Conservation (phyloP, 345 rosid genomes). For the Brassica nigra region DNA sequence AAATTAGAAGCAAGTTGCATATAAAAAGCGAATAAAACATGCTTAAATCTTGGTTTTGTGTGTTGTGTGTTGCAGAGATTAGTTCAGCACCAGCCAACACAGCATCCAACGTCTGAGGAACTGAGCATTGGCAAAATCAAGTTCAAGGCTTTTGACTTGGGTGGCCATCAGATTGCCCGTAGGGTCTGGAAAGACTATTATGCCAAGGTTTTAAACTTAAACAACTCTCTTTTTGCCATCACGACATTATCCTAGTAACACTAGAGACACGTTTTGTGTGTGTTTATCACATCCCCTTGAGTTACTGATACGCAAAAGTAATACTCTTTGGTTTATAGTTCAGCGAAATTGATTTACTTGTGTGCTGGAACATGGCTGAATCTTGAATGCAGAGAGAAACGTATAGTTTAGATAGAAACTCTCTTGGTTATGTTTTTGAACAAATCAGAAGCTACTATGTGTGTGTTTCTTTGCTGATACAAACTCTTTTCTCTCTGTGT, state of each 20-base stretch:
- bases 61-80: slow-evolving; percentile 55
- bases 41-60: not conserved
- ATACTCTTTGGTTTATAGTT: not conserved
- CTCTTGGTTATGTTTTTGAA: not conserved
- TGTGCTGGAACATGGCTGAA: not conserved
- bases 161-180: slow-evolving; percentile 88
- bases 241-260: not conserved
- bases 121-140: slow-evolving; percentile 79
- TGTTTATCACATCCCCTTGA: not conserved
- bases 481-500: not conserved
- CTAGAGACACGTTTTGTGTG: not conserved
- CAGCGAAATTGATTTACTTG: not conserved
- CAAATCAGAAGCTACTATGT: not conserved
- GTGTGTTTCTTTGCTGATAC: slow-evolving; percentile 1
- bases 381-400: not conserved
- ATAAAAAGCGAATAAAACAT: not conserved
- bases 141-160: slow-evolving; percentile 84
- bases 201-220: slow-evolving; percentile 53
- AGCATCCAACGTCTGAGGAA: slow-evolving; percentile 80
- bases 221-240: not conserved
- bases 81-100: slow-evolving; percentile 85
- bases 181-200: slow-evolving; percentile 87
- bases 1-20: not conserved
- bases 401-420: not conserved
- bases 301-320: not conserved